Evolutionary conservation across 192 early-diverging fungal species (phyloP).

Genomic region (Entomortierella parvispora): DNA sequence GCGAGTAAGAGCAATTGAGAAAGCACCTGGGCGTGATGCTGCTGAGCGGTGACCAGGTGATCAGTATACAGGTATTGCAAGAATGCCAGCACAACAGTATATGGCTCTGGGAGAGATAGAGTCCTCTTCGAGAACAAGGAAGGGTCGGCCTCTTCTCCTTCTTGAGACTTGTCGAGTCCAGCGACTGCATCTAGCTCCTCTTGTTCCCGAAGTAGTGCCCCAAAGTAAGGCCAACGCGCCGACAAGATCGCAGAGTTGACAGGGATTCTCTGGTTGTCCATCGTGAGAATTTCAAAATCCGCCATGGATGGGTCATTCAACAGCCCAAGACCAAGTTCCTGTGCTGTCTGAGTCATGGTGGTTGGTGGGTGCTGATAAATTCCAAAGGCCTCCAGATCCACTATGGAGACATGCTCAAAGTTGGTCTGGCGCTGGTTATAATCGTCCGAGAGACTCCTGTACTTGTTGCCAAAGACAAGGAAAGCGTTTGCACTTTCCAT

Average conservation of each 20-base stretch:
- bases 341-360: slow-evolving; percentile 64
- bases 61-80: slow-evolving; percentile 77
- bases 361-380: slow-evolving; percentile 65
- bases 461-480: slow-evolving; percentile 77
- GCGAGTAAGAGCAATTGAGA: slow-evolving; percentile 70
- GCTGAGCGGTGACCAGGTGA: slow-evolving; percentile 69
- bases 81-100: slow-evolving; percentile 65
- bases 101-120: slow-evolving; percentile 56
- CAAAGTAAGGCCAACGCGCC: slow-evolving; percentile 69
- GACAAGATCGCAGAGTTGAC: slow-evolving; percentile 66
- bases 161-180: slow-evolving; percentile 10
- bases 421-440: slow-evolving; percentile 84
- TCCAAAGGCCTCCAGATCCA: slow-evolving; percentile 81
- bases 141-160: slow-evolving; percentile 31
- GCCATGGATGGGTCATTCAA: slow-evolving; percentile 66
- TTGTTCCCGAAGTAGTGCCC: slow-evolving; percentile 51
- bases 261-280: slow-evolving; percentile 61
- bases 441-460: slow-evolving; percentile 74
- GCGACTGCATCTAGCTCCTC: slow-evolving; percentile 43
- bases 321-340: slow-evolving; percentile 68
- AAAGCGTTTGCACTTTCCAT: slow-evolving; percentile 71
- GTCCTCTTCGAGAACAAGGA: slow-evolving; percentile 56
- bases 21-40: slow-evolving; percentile 70
- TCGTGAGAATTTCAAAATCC: slow-evolving; percentile 66
- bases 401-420: slow-evolving; percentile 77